Base-by-base conservation (phyloP, 1,284 basidiomycete species). In the Marasmius oreades region DNA sequence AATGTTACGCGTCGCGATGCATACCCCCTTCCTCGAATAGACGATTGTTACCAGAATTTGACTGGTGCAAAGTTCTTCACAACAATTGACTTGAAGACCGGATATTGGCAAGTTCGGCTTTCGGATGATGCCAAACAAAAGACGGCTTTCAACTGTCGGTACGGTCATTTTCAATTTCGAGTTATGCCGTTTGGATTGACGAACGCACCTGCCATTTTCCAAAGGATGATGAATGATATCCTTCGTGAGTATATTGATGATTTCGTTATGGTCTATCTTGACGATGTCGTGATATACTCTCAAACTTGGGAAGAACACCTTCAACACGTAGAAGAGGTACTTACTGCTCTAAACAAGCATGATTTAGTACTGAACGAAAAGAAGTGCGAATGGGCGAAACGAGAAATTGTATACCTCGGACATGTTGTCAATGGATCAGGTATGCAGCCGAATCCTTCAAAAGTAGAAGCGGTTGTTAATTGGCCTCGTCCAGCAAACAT, bases 161-260 rank as follows among this genome's bases (percentile, higher is more conserved):
- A 52, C 36, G 57, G 57, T 51, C 52, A 50, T 51, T 59, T 51
- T 48, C 55, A 59, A 39, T 59, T 56, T 39, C 34, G 52, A 11
- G 52, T 53, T 12, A 59, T 56, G 58, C 55, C 58, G 1, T 59
- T 59, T 42, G 55, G 58, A 37, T 52, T 56, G 2, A 53, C 28
- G 0, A 57, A 55, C 18, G 58, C 52, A 36, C 58, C 58, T 3
- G 34, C 54, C 7, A 44, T 51, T 20, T 58, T 58, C n/a, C 56
- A 58, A 55, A 50, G 10, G 5, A 55, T 58, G 46, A 58, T 58
- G 56, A 54, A 58, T 28, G 52, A 55, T 34, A 51, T 55, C 31
- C 36, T 55, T 16, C 36, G 12, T 14, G 5, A 42, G n/a, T 55
- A 26, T 34, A 55, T 55, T 43, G 54, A 55, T 22, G 10, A 28